Conservation (phyloP, 495 filamentous ascomycete species). For the Penicillium pulvis region DNA sequence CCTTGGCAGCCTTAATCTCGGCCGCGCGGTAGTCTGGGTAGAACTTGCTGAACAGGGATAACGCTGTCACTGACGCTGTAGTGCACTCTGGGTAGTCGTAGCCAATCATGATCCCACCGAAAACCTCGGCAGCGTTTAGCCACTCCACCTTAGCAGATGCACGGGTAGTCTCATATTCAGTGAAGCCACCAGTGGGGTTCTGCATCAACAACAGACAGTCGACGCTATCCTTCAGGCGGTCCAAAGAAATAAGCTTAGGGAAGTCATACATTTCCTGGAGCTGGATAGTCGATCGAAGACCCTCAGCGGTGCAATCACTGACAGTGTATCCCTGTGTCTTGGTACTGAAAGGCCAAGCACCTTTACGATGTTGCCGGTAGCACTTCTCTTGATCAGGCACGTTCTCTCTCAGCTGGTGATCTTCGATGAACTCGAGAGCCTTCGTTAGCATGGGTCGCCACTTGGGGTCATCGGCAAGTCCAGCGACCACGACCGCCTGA, state of each 20-base stretch:
- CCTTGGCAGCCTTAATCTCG: constrained; percentile 74
- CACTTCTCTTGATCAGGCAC: constrained; percentile 74
- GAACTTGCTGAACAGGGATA: constrained; percentile 77
- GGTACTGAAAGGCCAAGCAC: constrained; percentile 94
- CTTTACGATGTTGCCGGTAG: constrained; percentile 91
- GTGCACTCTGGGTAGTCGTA: constrained; percentile 99
- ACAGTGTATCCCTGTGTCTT: constrained; percentile 92
- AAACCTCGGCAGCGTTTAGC: constrained; percentile 95
- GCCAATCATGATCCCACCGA: constrained; percentile 95
- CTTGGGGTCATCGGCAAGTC: constrained; percentile 72
- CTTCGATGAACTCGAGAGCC: constrained; percentile 83
- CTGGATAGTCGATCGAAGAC: constrained; percentile 80
- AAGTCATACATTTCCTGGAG: constrained; percentile 79
- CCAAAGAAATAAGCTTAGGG: constrained; percentile 70
- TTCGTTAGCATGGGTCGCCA: constrained; percentile 83
- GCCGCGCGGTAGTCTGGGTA: constrained; percentile 76
- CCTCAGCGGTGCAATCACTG: constrained; percentile 91
- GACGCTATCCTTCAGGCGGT: constrained; percentile 80
- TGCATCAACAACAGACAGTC: constrained; percentile 93
- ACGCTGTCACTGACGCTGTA: constrained; percentile 88
- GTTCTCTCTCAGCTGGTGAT: constrained; percentile 88
- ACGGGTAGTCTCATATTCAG: constrained; percentile 83
- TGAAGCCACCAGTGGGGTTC: constrained; percentile 84
- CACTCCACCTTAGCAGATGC: constrained; percentile 76
- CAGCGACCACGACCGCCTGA: constrained; percentile 76